Conservation (phyloP, 345 rosid species). For the Salix koriyanagi region DNA sequence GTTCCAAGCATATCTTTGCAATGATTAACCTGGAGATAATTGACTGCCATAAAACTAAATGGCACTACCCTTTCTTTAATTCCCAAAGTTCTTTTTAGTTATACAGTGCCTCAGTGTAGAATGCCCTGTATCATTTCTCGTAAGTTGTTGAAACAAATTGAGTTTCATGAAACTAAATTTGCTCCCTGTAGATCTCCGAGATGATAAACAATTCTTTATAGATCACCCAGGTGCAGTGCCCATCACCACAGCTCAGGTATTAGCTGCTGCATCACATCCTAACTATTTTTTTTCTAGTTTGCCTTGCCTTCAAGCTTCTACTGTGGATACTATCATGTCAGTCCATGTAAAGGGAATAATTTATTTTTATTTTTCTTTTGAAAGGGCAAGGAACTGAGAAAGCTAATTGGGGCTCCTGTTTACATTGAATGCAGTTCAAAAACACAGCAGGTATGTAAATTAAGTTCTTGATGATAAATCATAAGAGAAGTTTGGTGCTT, state of each 20-base stretch:
- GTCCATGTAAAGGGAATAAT: neutral
- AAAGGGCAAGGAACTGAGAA: constrained; percentile 80
- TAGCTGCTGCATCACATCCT: constrained; percentile 2
- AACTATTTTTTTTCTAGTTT: neutral
- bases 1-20: neutral
- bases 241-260: constrained; percentile 70
- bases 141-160: neutral
- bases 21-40: neutral
- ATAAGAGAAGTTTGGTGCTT: neutral
- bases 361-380: neutral
- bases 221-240: constrained; percentile 80
- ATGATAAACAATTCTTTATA: constrained; percentile 59
- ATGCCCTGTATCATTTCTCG: neutral
- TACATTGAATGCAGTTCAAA: constrained; percentile 85
- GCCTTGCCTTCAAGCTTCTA: neutral
- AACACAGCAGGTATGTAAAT: constrained; percentile 63
- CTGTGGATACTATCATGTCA: neutral
- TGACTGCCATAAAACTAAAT: neutral
- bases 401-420: constrained; percentile 65
- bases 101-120: neutral
- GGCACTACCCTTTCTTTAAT: neutral
- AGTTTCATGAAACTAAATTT: constrained; percentile 6
- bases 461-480: neutral
- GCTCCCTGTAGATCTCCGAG: constrained; percentile 62
- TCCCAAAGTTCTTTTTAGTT: neutral